A percentile compares a stretch with the other conserved stretches of the same genome.
phyloP scores from a whole-genome alignment of 176 grass and related monocot genomes.

The Lolium multiflorum region DNA sequence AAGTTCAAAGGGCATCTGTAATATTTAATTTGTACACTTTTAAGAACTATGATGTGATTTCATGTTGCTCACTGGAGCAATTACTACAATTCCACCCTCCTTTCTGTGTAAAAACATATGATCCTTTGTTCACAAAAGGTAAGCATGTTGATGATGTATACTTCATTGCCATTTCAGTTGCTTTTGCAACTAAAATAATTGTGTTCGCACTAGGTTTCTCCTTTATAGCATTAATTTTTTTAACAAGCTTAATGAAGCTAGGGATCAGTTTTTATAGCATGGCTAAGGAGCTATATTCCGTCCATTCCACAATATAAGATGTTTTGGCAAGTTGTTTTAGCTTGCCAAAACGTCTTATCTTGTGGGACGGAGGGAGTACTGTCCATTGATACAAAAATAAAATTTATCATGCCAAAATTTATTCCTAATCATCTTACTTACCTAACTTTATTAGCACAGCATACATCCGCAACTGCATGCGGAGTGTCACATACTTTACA shows the following conservation, averaged over 20 bases:
- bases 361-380: too few relatives aligned
- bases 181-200: not conserved
- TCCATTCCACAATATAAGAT: too few relatives aligned
- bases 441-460: conserved; percentile 19
- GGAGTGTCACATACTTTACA: not conserved
- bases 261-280: not conserved
- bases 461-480: not conserved
- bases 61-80: not conserved
- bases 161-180: conserved; percentile 28
- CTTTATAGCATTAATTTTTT: not conserved
- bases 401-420: not conserved
- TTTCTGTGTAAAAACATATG: conserved; percentile 8
- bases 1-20: conserved; percentile 10
- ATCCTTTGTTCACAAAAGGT: conserved; percentile 26
- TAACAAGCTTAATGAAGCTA: conserved; percentile 23
- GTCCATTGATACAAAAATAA: not conserved
- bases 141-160: too few relatives aligned
- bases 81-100: not conserved
- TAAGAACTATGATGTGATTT: not conserved
- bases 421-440: not conserved
- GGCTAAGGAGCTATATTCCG: not conserved
- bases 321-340: too few relatives aligned
- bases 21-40: conserved; percentile 30
- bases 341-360: too few relatives aligned
- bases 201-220: not conserved